Conservation (phyloP, 257 asterid species). For the Ajuga chamaepitys region DNA sequence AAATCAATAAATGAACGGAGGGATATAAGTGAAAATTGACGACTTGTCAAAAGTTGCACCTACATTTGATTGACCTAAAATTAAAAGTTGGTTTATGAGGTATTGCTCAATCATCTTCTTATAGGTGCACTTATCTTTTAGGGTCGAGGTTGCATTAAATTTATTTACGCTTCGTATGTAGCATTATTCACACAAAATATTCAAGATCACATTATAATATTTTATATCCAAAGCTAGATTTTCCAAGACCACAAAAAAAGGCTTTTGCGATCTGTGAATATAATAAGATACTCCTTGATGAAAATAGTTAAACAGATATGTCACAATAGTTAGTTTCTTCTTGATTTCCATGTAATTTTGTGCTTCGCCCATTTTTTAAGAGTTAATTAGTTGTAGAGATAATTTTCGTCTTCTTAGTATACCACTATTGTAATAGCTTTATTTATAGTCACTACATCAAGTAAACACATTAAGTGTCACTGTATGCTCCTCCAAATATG, state of each 20-base stretch:
- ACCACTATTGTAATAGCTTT: too few relatives aligned
- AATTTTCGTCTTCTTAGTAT: not conserved
- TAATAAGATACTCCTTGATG: not conserved
- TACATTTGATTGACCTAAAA: too few relatives aligned
- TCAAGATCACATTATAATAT: not conserved
- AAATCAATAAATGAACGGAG: too few relatives aligned
- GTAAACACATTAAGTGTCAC: not conserved
- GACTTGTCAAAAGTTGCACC: too few relatives aligned
- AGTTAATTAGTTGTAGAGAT: not conserved
- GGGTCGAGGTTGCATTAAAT: conserved; percentile 1
- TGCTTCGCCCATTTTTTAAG: not conserved
- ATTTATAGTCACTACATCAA: not conserved
- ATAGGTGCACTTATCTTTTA: not conserved
- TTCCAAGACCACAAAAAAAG: not conserved
- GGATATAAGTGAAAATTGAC: too few relatives aligned
- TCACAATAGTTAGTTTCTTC: not conserved
- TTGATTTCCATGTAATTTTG: not conserved
- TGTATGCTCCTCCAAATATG: not conserved
- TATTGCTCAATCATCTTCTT: not conserved
- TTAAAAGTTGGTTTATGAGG: too few relatives aligned
- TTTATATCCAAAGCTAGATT: not conserved
- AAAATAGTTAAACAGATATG: not conserved
- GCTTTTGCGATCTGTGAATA: not conserved
- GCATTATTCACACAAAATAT: not conserved
- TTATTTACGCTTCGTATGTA: not conserved